Evolutionary conservation across 169 alveolate genomes (phyloP).

Genomic region (Theileria equi): DNA sequence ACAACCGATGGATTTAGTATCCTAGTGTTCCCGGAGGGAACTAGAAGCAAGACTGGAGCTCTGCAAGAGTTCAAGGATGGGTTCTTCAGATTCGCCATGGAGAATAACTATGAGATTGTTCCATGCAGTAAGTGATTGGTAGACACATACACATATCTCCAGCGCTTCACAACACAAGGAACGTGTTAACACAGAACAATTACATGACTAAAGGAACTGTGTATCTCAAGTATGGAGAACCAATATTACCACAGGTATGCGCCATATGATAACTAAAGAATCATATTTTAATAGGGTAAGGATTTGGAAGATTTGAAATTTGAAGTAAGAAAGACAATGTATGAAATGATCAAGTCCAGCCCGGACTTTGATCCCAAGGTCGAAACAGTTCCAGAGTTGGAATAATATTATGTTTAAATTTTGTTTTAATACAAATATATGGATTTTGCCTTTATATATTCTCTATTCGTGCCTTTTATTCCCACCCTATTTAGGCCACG

Average conservation of each 20-base stretch:
- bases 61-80: slow-evolving; percentile 84
- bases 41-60: slow-evolving; percentile 77
- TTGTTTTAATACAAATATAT: neutral
- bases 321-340: slow-evolving; percentile 31
- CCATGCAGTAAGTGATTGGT: slow-evolving; percentile 71
- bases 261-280: neutral
- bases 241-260: slow-evolving; percentile 36
- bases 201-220: slow-evolving; percentile 6
- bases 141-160: neutral
- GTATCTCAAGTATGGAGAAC: slow-evolving; percentile 46
- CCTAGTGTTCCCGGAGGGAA: slow-evolving; percentile 84
- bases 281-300: slow-evolving; percentile 25
- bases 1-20: slow-evolving; percentile 49
- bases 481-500: no score
- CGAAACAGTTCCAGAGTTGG: slow-evolving; percentile 49
- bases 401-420: neutral
- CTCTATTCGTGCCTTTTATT: no score
- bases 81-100: slow-evolving; percentile 84
- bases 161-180: slow-evolving; percentile 46
- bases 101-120: slow-evolving; percentile 74
- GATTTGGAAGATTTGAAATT: slow-evolving; percentile 41
- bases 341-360: slow-evolving; percentile 23
- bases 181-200: neutral
- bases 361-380: slow-evolving; percentile 44
- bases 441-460: no score